Percentiles rank a stretch among this genome's conserved stretches.
Conservation (phyloP, 352 stramenopile genomes). For the Phytophthora pisi region DNA sequence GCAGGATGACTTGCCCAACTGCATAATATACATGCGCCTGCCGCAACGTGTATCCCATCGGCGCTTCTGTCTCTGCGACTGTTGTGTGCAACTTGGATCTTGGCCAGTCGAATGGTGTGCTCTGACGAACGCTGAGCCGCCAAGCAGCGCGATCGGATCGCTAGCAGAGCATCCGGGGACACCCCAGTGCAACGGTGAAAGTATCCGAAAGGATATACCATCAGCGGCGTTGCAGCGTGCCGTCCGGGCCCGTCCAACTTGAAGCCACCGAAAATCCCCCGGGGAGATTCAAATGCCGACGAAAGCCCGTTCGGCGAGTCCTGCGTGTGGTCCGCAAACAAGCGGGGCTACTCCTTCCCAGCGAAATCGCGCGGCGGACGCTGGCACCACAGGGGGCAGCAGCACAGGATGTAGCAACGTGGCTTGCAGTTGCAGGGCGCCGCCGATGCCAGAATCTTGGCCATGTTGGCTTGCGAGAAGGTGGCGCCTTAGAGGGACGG, state of each 20-base stretch:
- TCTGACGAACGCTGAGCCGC: neutral
- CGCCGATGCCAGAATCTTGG: neutral
- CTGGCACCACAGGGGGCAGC: no score
- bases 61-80: neutral
- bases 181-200: no score
- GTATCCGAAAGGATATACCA: no score
- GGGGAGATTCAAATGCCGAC: neutral
- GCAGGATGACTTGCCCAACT: neutral
- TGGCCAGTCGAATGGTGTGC: neutral
- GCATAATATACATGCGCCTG: neutral
- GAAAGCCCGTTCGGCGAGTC: neutral
- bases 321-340: neutral
- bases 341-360: neutral
- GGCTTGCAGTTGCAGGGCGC: slow-evolving; percentile 7
- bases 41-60: neutral
- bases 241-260: neutral
- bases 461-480: slow-evolving; percentile 1
- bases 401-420: slow-evolving; percentile 12
- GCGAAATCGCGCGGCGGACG: neutral
- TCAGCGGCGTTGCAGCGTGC: neutral
- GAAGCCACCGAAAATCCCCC: neutral
- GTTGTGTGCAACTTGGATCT: neutral
- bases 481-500: no score
- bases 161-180: no score
- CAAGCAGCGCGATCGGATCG: neutral